These are phyloP conservation scores for Penicillium manginii DNA, from an alignment of 495 filamentous ascomycete genomes.

Conservation along the genomic window DNA sequence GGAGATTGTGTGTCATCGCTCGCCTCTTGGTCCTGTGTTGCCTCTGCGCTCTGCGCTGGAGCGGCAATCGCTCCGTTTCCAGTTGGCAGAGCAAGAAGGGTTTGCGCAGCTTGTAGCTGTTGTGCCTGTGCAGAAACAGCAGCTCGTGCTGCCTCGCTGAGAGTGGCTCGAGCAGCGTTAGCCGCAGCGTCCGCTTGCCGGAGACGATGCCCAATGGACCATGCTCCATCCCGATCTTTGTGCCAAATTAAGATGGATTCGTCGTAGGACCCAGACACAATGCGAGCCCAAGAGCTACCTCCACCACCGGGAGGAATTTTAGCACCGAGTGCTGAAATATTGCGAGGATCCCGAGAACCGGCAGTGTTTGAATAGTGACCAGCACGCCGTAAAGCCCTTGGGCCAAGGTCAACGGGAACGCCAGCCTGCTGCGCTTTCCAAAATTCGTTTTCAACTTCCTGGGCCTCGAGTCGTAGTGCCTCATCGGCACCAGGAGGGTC, in stretches of 20 bases:
- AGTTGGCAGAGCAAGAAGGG: conserved; percentile 15
- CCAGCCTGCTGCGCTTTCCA: conserved; percentile 71
- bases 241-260: conserved; percentile 95
- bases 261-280: conserved; percentile 95
- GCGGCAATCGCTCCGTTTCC: conserved; percentile 3
- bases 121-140: conserved; percentile 29
- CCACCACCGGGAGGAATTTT: conserved; percentile 87
- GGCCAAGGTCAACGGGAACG: conserved; percentile 45
- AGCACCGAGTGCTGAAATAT: conserved; percentile 78
- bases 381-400: conserved; percentile 47
- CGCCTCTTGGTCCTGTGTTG: background rate
- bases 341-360: conserved; percentile 72
- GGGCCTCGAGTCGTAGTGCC: conserved; percentile 70
- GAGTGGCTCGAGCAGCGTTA: conserved; percentile 39
- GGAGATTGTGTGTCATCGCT: background rate
- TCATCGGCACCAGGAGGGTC: conserved; percentile 81
- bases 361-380: conserved; percentile 63
- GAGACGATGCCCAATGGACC: conserved; percentile 72
- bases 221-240: conserved; percentile 77
- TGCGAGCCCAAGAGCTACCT: conserved; percentile 81
- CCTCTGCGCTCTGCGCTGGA: background rate
- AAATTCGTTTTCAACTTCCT: conserved; percentile 70
- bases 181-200: conserved; percentile 66
- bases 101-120: conserved; percentile 33
- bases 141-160: conserved; percentile 24